Evolutionary conservation across 2,329 filamentous ascomycete species (phyloP), one percentile per base, ranked within the genome.

Genomic region (Aspergillus sp.): DNA sequence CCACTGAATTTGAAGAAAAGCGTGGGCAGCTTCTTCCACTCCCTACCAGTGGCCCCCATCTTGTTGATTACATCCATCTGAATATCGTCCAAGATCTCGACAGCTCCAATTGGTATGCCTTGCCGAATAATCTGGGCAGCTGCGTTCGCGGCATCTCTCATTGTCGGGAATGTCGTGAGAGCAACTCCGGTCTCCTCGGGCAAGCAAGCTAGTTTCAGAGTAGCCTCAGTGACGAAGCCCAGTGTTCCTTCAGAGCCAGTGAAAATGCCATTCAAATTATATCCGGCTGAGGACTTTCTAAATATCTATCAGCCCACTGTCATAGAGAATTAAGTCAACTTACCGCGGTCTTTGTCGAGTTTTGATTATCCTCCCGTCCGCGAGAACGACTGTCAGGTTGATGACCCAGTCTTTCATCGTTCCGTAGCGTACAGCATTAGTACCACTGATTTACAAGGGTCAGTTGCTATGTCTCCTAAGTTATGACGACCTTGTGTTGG

Each of bases 341-440:
- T 30, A 30, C 27, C 86, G 77, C 2, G 89, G 88, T 3, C 88
- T 78, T 39, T 80, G 79, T 11, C 87, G 78, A 0, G 88, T 91
- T 67, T 89, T 90, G 71, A 91, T 85, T n/a, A 88, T 72, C 0
- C 80, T 82, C 1, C 88, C 88, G 67, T 90, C 87, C 0, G 88
- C 84, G 41, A 90, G 78, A 0, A 90, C 88, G 0, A 89, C 86
- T 0, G 87, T 90, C 20, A 91, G 70, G 61, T 87, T 89, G 58
- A 90, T 77, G 1, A 90, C 88, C 80, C 86, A 90, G 62, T 91
- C 88, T 64, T 88, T 89, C 88, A 90, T 90, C 0, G 88, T 89
- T 0, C 88, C 88, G 66, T 90, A 90, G 51, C 87, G 77, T 56
- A 83, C 79, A 1, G 83, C 82, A 62, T 85, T 85, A 0, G 83